phyloP scores from a whole-genome alignment of 371 early-diverging fungal species.

The Mucor indicus region DNA sequence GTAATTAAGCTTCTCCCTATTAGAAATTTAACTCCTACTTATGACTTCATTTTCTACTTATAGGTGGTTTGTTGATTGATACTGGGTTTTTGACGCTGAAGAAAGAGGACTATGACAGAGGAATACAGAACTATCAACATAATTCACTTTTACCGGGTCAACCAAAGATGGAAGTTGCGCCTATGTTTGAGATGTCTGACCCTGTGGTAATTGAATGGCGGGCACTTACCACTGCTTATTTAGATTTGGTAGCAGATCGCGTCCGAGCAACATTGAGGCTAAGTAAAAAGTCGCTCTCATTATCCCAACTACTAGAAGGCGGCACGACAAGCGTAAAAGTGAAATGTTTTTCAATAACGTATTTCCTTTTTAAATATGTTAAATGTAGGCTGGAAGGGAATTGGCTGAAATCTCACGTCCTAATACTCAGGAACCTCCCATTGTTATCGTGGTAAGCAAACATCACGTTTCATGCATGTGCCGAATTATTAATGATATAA shows the following conservation, averaged over 20 bases:
- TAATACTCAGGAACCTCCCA: constrained; percentile 83
- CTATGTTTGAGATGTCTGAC: constrained; percentile 76
- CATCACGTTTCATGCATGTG: background rate
- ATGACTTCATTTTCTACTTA: background rate
- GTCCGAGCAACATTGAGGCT: constrained; percentile 62
- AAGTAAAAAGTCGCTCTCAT: constrained; percentile 52
- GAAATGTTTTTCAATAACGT: constrained; percentile 6
- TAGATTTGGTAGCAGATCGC: constrained; percentile 71
- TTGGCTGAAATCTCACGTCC: constrained; percentile 78
- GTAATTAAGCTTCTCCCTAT: constrained; percentile 40
- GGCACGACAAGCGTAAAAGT: constrained; percentile 81
- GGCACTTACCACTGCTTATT: constrained; percentile 78
- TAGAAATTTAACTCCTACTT: background rate
- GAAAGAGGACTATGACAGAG: constrained; percentile 35
- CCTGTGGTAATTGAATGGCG: constrained; percentile 91
- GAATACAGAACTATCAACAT: constrained; percentile 33
- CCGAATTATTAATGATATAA: background rate
- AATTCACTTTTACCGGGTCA: constrained; percentile 41
- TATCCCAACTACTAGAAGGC: constrained; percentile 85
- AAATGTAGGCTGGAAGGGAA: constrained; percentile 74
- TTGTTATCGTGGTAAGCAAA: constrained; percentile 59
- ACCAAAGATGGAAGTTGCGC: constrained; percentile 45
- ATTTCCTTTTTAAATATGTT: background rate
- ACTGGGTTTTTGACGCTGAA: constrained; percentile 42
- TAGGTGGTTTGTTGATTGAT: constrained; percentile 45